phyloP scores from a whole-genome alignment of 179 eudicot genomes.

The Beta macrorhiza region DNA sequence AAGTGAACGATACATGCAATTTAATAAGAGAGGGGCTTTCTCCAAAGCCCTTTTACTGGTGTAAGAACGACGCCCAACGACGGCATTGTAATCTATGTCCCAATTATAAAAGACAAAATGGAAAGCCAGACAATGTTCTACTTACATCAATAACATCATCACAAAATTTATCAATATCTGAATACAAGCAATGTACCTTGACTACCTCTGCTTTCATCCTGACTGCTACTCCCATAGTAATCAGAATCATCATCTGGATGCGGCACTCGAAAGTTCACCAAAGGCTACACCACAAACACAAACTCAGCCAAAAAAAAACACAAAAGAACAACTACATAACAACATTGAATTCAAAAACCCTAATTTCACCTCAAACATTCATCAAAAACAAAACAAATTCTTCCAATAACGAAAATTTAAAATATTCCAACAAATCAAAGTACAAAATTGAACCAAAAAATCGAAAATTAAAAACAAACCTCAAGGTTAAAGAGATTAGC shows the following conservation, averaged over 20 bases:
- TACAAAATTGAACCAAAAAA: too few species aligned
- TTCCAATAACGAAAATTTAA: too few species aligned
- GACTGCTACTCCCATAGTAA: constrained; percentile 81
- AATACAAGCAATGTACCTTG: constrained; percentile 47
- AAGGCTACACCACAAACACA: constrained; percentile 49
- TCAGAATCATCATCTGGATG: constrained; percentile 77
- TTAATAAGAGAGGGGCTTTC: not conserved
- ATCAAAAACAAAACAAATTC: not conserved
- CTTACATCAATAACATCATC: not conserved
- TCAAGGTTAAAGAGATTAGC: constrained; percentile 69
- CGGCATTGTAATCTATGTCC: not conserved
- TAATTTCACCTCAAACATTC: not conserved
- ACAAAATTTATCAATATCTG: not conserved
- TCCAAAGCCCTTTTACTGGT: too few species aligned
- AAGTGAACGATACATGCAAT: not conserved
- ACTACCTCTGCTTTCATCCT: constrained; percentile 87
- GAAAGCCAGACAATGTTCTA: not conserved
- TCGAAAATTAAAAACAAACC: constrained; percentile 34
- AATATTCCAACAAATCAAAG: too few species aligned
- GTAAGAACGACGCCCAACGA: not conserved
- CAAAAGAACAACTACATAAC: too few species aligned
- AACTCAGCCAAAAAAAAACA: not conserved
- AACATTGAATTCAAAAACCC: constrained; percentile 34
- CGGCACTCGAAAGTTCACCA: constrained; percentile 89
- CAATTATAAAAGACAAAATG: not conserved